A percentile compares a stretch with the other conserved stretches of the same genome.
These are phyloP conservation scores for Ophiocordyceps camponoti-rufipedis DNA, from an alignment of 2,329 filamentous ascomycete genomes.

Conservation along the genomic window DNA sequence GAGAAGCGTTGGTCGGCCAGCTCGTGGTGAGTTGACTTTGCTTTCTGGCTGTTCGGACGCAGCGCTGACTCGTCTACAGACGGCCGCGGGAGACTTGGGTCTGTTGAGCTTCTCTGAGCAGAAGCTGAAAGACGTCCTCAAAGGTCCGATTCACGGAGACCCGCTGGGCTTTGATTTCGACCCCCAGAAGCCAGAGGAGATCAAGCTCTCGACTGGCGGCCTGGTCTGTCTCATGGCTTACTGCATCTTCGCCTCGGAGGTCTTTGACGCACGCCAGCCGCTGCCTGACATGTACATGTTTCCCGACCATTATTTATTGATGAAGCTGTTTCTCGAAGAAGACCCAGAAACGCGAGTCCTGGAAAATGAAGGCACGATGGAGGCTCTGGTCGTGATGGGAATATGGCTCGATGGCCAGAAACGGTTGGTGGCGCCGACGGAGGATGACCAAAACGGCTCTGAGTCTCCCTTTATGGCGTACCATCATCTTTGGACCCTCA, in stretches of 20 bases:
- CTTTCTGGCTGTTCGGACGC: neutral
- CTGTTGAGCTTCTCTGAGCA: conserved; percentile 25
- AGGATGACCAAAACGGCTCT: conserved; percentile 9
- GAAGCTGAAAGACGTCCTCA: conserved; percentile 26
- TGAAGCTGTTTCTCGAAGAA: conserved; percentile 33
- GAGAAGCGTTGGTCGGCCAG: conserved; percentile 52
- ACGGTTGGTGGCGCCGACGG: conserved; percentile 15
- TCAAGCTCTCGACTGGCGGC: conserved; percentile 40
- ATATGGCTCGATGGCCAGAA: conserved; percentile 37
- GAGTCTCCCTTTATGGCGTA: conserved; percentile 36
- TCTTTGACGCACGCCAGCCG: conserved; percentile 39
- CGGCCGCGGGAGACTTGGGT: conserved; percentile 44
- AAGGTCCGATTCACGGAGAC: conserved; percentile 21
- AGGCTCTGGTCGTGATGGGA: conserved; percentile 40
- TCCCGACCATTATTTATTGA: conserved; percentile 36
- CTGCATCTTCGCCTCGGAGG: conserved; percentile 41
- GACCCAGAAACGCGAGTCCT: conserved; percentile 29
- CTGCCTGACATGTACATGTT: conserved; percentile 37
- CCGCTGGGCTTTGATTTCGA: conserved; percentile 28
- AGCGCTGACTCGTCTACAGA: conserved; percentile 18
- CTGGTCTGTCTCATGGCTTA: conserved; percentile 41
- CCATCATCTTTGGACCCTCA: conserved; percentile 38
- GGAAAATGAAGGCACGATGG: conserved; percentile 33
- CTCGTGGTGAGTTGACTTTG: conserved; percentile 34
- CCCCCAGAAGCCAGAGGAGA: conserved; percentile 26